These are phyloP conservation scores for Colletotrichum tamarilloi DNA, from an alignment of 2,329 filamentous ascomycete genomes.

Conservation along the genomic window DNA sequence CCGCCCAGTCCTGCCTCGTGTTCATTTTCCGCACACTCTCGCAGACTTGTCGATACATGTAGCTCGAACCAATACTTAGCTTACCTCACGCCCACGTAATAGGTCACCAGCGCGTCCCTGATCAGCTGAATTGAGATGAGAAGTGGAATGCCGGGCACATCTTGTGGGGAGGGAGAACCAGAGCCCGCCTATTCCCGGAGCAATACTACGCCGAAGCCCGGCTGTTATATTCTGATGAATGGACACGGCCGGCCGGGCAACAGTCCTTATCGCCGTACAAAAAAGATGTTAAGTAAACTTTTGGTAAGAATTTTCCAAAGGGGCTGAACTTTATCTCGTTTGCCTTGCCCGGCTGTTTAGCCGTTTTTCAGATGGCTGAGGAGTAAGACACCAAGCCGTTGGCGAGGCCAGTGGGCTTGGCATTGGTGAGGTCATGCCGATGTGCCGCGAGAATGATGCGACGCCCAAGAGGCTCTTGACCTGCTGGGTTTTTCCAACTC, in stretches of 20 bases:
- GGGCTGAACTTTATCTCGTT: conserved; percentile 23
- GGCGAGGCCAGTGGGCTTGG: neutral
- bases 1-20: too few relatives aligned
- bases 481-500: neutral
- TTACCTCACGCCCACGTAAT: conserved; percentile 13
- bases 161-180: neutral
- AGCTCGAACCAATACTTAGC: neutral
- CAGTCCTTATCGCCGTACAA: neutral
- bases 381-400: conserved; percentile 12
- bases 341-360: conserved; percentile 2
- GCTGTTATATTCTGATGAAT: neutral
- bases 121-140: neutral
- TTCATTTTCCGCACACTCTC: neutral
- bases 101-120: neutral
- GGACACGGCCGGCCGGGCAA: neutral
- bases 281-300: neutral
- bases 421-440: neutral
- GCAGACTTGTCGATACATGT: neutral
- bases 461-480: neutral
- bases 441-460: neutral
- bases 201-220: neutral
- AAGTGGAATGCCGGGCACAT: neutral
- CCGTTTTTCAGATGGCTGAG: neutral
- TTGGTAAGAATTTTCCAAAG: neutral
- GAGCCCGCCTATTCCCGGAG: neutral